These are phyloP conservation scores for Pyrenochaeta sp. DNA, from an alignment of 2,329 filamentous ascomycete species.

Conservation along the genomic window DNA sequence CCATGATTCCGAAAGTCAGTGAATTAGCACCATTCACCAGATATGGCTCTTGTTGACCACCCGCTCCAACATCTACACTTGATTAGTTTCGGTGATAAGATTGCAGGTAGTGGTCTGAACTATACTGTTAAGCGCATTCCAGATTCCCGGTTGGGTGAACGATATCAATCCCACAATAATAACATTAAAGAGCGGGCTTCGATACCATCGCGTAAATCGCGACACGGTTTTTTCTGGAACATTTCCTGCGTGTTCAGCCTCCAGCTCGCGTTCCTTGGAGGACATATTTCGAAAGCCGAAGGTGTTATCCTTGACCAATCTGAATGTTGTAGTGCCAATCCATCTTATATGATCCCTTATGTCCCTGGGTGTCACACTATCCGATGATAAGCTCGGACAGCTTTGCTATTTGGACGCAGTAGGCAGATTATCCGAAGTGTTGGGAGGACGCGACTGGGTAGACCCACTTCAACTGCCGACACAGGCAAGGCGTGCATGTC, in stretches of 20 bases:
- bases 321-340: not conserved
- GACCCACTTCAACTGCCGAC: not conserved
- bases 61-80: constrained; percentile 39
- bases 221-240: constrained; percentile 20
- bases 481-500: constrained; percentile 11
- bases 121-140: constrained; percentile 57
- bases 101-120: not conserved
- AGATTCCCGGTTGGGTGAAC: constrained; percentile 59
- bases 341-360: constrained; percentile 1
- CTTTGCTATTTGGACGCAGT: not conserved
- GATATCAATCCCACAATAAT: constrained; percentile 56
- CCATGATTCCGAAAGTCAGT: constrained; percentile 58
- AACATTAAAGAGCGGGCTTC: constrained; percentile 59
- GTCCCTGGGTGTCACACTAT: not conserved
- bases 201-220: constrained; percentile 45
- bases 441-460: not conserved
- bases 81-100: not conserved
- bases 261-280: constrained; percentile 22
- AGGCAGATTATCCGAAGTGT: not conserved
- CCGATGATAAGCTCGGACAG: constrained; percentile 6
- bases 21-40: constrained; percentile 55
- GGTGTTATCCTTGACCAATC: not conserved
- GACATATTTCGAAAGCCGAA: constrained; percentile 10
- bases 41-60: constrained; percentile 43
- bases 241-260: constrained; percentile 12